These are phyloP conservation scores for Penicillium alfredii DNA, from an alignment of 495 filamentous ascomycete species.

Conservation along the genomic window DNA sequence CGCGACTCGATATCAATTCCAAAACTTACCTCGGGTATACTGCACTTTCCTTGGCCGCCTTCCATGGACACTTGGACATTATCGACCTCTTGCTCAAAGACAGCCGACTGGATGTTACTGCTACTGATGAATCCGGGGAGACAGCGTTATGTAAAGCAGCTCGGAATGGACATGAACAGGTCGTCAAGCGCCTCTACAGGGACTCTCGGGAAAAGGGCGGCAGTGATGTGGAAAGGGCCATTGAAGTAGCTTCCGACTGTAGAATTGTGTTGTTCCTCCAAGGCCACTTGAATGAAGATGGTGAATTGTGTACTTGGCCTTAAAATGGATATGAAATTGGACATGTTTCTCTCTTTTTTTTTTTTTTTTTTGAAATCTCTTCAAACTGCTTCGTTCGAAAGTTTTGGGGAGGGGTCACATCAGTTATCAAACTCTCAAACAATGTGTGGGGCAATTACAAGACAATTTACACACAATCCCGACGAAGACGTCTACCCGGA, in stretches of 20 bases:
- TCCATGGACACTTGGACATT: conserved; percentile 1
- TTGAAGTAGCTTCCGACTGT: conserved; percentile 4
- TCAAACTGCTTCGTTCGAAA: no score
- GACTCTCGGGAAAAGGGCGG: conserved; percentile 5
- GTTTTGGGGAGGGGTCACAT: no score
- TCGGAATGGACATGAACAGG: no score
- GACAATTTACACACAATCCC: no score
- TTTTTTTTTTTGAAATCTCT: no score
- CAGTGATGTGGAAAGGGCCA: conserved; percentile 3
- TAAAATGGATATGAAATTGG: no score
- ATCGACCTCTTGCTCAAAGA: conserved; percentile 5
- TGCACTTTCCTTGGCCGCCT: conserved; percentile 7
- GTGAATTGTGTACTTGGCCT: conserved; percentile 2
- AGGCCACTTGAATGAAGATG: conserved; percentile 1
- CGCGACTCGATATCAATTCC: conserved; percentile 4
- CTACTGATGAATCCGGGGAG: conserved; percentile 2
- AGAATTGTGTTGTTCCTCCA: conserved; percentile 2
- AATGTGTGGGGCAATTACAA: no score
- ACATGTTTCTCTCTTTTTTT: no score
- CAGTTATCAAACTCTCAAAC: no score
- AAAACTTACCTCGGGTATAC: conserved; percentile 4
- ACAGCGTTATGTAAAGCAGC: conserved; percentile 9
- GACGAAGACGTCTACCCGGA: no score
- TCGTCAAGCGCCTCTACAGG: conserved; percentile 6
- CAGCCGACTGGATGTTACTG: conserved; percentile 4